Percentiles rank a stretch among this genome's conserved stretches.
phyloP scores from a whole-genome alignment of 441 rosid species.

The Brassica hybrid region DNA sequence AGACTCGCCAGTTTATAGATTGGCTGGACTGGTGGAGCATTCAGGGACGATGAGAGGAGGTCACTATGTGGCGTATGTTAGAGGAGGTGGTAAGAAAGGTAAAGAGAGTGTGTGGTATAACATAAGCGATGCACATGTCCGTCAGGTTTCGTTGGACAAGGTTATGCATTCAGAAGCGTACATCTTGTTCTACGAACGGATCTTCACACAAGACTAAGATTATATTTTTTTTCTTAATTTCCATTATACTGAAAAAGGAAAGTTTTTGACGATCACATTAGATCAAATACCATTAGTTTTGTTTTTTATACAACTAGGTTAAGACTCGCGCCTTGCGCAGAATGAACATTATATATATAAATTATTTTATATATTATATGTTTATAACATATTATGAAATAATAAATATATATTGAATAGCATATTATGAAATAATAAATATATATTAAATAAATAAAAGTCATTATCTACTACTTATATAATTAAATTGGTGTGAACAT shows the following conservation, averaged over 20 bases:
- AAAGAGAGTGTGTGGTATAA: constrained; percentile 65
- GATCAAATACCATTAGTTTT: constrained; percentile 41
- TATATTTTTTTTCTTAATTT: constrained; percentile 25
- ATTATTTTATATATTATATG: too few relatives aligned
- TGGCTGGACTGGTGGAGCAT: constrained; percentile 91
- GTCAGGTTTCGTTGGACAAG: constrained; percentile 70
- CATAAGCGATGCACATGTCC: constrained; percentile 69
- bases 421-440: too few relatives aligned
- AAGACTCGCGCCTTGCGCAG: too few relatives aligned
- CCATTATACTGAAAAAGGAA: constrained; percentile 28
- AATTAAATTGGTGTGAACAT: too few relatives aligned
- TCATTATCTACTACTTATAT: too few relatives aligned
- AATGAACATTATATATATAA: too few relatives aligned
- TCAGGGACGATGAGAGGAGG: constrained; percentile 88
- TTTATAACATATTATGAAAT: too few relatives aligned
- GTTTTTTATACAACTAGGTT: neutral
- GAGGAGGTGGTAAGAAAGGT: constrained; percentile 28
- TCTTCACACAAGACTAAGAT: constrained; percentile 36
- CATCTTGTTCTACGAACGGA: constrained; percentile 80
- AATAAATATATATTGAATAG: too few relatives aligned
- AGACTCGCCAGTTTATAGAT: constrained; percentile 53
- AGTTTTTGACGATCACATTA: constrained; percentile 43
- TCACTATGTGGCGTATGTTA: constrained; percentile 46
- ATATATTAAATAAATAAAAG: too few relatives aligned
- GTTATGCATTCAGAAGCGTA: constrained; percentile 89